Base-by-base conservation (phyloP, 352 stramenopile genomes). In the Globisporangium echinulatum region DNA sequence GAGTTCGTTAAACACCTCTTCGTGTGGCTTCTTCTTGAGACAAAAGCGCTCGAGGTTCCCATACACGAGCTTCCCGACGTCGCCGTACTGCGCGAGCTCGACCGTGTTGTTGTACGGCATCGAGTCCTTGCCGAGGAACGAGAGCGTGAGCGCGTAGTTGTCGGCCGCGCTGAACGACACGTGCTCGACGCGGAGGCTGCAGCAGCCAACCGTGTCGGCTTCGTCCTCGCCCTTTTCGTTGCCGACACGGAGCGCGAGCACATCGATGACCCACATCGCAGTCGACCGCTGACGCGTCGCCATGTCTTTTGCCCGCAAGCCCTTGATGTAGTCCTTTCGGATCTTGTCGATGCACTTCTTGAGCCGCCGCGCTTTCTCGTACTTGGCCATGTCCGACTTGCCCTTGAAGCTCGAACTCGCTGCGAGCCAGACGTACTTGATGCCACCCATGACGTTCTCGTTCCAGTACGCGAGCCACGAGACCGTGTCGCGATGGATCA, bases 61-160 rank as follows among this genome's bases (percentile, higher is more conserved):
- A 67, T 96, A 99, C 44, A 99, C 91, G 47, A 79, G 71, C 58
- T 87, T 88, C 43, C 94, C 94, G 6, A 98, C 73, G 47, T 93
- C 85, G 14, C 87, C 87, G 61, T 97, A 97, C 56, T 94, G 72
- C 7, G 79, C 72, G n/a, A 97, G 63, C 68, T 99, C 92, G 68
- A 99, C 98, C 6, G 94, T 99, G 71, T 99, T 98, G 76, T 99
- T 99, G 84, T 99, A 99, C 39, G 98, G 94, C 97, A 99, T 99
- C 19, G 95, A 99, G 72, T 99, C 98, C 70, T 99, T 99, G 77
- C 97, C 98, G 6, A 99, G 71, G 70, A 99, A 99, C 62, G 98
- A 98, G 19, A 99, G 80, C 49, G 98, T 98, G 50, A 99, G 77
- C 54, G 95, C 88, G 71, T 93, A 98, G 61, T 96, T 92, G 11